Conservation (phyloP, 768 basidiomycete species). For the Rhizopogon salebrosus region DNA sequence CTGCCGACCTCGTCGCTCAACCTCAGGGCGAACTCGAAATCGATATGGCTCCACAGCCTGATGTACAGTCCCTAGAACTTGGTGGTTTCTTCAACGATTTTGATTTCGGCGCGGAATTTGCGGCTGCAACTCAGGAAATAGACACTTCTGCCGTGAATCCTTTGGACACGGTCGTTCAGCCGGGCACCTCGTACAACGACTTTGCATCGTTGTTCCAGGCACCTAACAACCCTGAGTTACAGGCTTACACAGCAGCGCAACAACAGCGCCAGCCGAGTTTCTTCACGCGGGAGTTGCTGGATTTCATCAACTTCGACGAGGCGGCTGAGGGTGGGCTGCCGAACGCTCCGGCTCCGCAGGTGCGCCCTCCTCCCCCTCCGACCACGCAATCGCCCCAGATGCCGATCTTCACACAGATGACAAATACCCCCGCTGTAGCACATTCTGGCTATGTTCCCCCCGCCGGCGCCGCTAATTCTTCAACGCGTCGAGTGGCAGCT, state of each 20-base stretch:
- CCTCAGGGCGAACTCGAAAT: slow-evolving; percentile 36
- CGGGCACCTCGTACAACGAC: slow-evolving; percentile 6
- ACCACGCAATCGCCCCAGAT: slow-evolving; percentile 14
- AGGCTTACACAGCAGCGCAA: slow-evolving; percentile 8
- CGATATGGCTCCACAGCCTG: slow-evolving; percentile 9
- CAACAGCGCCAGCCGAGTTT: slow-evolving; percentile 15
- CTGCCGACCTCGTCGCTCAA: slow-evolving; percentile 23
- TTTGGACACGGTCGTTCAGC: slow-evolving; percentile 5
- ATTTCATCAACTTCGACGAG: slow-evolving; percentile 36
- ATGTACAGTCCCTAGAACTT: slow-evolving; percentile 3
- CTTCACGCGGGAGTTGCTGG: slow-evolving; percentile 28
- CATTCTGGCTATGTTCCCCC: slow-evolving; percentile 43
- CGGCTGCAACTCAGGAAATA: slow-evolving; percentile 7
- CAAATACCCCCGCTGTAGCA: slow-evolving; percentile 11
- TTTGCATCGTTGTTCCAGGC: slow-evolving; percentile 17
- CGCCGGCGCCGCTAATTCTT: slow-evolving; percentile 44
- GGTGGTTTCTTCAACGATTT: slow-evolving; percentile 17
- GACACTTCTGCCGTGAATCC: not conserved
- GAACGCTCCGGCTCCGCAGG: slow-evolving; percentile 14
- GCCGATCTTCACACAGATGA: slow-evolving; percentile 25
- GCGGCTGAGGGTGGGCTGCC: slow-evolving; percentile 10
- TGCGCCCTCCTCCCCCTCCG: slow-evolving; percentile 11
- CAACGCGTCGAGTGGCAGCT: slow-evolving; percentile 49
- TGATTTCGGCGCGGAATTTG: slow-evolving; percentile 10
- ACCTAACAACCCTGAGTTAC: slow-evolving; percentile 8